phyloP scores from a whole-genome alignment of 768 basidiomycete genomes.

The Lactarius indigo region DNA sequence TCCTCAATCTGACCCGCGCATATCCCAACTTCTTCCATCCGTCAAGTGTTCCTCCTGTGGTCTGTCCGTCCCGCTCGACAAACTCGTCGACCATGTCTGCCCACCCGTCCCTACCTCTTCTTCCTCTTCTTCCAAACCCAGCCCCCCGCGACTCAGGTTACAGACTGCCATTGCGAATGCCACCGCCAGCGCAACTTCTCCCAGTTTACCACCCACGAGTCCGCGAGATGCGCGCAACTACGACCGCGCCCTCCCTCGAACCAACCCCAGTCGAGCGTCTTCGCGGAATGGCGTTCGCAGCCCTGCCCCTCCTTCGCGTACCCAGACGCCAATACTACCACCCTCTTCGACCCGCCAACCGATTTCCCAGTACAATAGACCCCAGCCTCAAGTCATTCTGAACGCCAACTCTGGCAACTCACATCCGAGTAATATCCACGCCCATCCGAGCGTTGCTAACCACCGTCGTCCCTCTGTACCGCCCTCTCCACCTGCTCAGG shows the following conservation, averaged over 20 bases:
- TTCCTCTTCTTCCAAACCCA: constrained; percentile 36
- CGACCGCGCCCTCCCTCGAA: not conserved
- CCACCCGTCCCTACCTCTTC: constrained; percentile 42
- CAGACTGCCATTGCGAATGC: constrained; percentile 3
- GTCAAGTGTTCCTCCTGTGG: constrained; percentile 84
- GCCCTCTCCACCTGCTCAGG: constrained; percentile 6
- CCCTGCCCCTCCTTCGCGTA: constrained; percentile 7
- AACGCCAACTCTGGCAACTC: not conserved
- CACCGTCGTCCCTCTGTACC: constrained; percentile 19
- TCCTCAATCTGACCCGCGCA: constrained; percentile 26
- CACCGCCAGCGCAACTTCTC: not conserved
- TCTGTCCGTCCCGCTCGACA: constrained; percentile 62
- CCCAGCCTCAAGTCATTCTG: not conserved
- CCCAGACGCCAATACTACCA: not conserved
- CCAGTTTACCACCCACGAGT: not conserved
- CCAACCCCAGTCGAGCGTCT: not conserved
- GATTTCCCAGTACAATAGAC: not conserved
- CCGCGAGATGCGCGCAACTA: not conserved
- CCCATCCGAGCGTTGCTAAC: constrained; percentile 26
- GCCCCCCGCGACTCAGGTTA: constrained; percentile 22
- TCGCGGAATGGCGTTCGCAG: constrained; percentile 7
- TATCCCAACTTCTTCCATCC: constrained; percentile 71
- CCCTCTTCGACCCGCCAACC: not conserved
- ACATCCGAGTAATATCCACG: constrained; percentile 21
- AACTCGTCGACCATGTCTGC: constrained; percentile 80